These are phyloP conservation scores for Lodderomyces margitis DNA, from an alignment of 1,139 yeast species.

Conservation along the genomic window DNA sequence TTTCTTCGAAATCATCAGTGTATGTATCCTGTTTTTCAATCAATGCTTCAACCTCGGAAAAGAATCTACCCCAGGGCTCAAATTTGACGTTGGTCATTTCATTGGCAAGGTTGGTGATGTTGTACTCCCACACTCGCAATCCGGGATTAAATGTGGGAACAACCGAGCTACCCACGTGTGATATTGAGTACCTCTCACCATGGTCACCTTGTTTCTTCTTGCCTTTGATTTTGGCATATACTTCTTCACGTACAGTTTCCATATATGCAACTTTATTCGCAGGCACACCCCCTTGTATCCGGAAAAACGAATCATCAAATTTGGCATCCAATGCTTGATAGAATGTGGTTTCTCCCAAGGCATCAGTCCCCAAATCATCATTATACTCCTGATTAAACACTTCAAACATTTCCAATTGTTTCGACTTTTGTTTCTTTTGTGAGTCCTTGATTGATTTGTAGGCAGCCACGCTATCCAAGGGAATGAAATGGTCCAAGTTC, in stretches of 20 bases:
- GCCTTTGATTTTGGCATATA: conserved; percentile 50
- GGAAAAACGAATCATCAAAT: conserved; percentile 21
- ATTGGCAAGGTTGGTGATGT: conserved; percentile 51
- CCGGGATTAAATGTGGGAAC: conserved; percentile 87
- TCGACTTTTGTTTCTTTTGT: conserved; percentile 8
- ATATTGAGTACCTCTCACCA: conserved; percentile 64
- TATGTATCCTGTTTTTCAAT: conserved; percentile 24
- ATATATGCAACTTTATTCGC: conserved; percentile 60
- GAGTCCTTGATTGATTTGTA: conserved; percentile 46
- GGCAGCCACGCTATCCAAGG: conserved; percentile 69
- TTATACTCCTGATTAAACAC: conserved; percentile 17
- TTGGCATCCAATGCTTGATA: conserved; percentile 16
- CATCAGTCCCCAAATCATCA: conserved; percentile 17
- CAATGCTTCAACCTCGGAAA: conserved; percentile 41
- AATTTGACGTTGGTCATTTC: conserved; percentile 16
- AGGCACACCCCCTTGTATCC: conserved; percentile 60
- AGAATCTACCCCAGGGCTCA: conserved; percentile 57
- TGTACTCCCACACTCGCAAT: conserved; percentile 82
- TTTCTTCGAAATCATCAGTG: conserved; percentile 16
- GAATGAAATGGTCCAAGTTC: conserved; percentile 83
- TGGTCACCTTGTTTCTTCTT: conserved; percentile 41
- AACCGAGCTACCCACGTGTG: conserved; percentile 72
- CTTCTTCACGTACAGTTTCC: conserved; percentile 50
- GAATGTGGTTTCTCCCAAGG: conserved; percentile 19
- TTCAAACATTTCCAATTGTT: conserved; percentile 3